A percentile compares a stretch with the other conserved stretches of the same genome.
Conservation (phyloP, 2,329 filamentous ascomycete genomes). For the Sporothrix curviconia region DNA sequence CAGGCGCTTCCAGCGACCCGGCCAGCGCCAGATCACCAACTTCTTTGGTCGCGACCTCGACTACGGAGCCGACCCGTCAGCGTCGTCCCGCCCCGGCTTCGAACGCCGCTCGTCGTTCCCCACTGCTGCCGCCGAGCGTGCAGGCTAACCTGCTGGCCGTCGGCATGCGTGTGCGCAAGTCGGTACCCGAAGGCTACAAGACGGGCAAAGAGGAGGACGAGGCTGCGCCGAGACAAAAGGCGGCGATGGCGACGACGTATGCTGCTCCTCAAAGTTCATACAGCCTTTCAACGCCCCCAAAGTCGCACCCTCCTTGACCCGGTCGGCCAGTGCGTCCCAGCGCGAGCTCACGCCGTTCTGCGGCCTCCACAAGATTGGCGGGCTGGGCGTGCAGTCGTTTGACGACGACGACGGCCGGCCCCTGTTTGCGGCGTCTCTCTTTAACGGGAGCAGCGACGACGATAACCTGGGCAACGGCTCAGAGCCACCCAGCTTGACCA, state of each 20-base stretch:
- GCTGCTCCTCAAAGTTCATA: neutral
- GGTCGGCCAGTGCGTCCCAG: too few relatives aligned
- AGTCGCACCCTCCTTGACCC: too few relatives aligned
- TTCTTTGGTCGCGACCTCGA: slow-evolving; percentile 48
- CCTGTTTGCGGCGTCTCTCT: slow-evolving; percentile 12
- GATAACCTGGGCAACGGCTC: slow-evolving; percentile 31
- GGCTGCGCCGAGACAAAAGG: neutral
- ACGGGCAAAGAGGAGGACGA: slow-evolving; percentile 47
- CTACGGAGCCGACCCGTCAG: slow-evolving; percentile 13
- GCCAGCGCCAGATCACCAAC: slow-evolving; percentile 58
- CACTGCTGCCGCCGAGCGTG: slow-evolving; percentile 55
- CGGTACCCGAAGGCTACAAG: slow-evolving; percentile 90
- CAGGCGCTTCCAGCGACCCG: slow-evolving; percentile 51
- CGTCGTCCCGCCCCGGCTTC: slow-evolving; percentile 3
- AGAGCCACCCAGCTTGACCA: slow-evolving; percentile 39
- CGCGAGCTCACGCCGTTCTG: slow-evolving; percentile 74
- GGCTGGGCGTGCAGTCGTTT: slow-evolving; percentile 58
- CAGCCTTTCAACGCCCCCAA: slow-evolving; percentile 18
- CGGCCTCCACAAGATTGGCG: slow-evolving; percentile 69
- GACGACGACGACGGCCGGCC: slow-evolving; percentile 30
- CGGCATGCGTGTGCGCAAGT: slow-evolving; percentile 91
- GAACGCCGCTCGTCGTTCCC: slow-evolving; percentile 27
- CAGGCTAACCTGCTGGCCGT: slow-evolving; percentile 83
- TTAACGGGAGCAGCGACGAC: slow-evolving; percentile 21
- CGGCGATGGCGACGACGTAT: neutral